These are phyloP conservation scores for Leccinum rimulosum DNA, from an alignment of 768 basidiomycete genomes.

Conservation along the genomic window DNA sequence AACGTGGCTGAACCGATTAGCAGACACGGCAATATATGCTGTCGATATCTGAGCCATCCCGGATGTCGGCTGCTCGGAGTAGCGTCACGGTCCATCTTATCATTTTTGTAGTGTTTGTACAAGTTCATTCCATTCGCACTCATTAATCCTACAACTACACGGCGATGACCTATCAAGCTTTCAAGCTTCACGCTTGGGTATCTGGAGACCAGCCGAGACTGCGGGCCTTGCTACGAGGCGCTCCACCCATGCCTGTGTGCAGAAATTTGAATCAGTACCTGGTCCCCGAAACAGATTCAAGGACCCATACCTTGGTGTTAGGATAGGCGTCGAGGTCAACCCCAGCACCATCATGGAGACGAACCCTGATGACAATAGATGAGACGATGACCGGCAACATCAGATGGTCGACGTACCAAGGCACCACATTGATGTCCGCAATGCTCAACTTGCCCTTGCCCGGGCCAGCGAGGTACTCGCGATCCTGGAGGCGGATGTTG, in stretches of 20 bases:
- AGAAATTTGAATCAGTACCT: neutral
- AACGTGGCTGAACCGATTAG: conserved; percentile 44
- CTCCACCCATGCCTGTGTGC: conserved; percentile 29
- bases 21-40: conserved; percentile 46
- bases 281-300: too few species aligned
- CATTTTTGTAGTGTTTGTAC: neutral
- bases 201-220: conserved; percentile 23
- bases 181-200: conserved; percentile 7
- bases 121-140: neutral
- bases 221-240: conserved; percentile 23
- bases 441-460: conserved; percentile 64
- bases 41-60: conserved; percentile 22
- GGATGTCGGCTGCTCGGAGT: neutral
- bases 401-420: conserved; percentile 46
- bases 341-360: conserved; percentile 44
- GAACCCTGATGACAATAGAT: conserved; percentile 46
- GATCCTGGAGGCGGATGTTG: conserved; percentile 67
- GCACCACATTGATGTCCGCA: conserved; percentile 67
- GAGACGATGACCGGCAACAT: neutral
- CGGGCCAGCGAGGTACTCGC: conserved; percentile 80
- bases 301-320: conserved; percentile 46
- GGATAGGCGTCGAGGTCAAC: conserved; percentile 67
- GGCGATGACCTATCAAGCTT: neutral
- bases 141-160: neutral
- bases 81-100: conserved; percentile 11